Percentiles rank a stretch among this genome's conserved stretches.
These are phyloP conservation scores for Acidomyces sp. DNA, from an alignment of 495 filamentous ascomycete species.

Conservation along the genomic window DNA sequence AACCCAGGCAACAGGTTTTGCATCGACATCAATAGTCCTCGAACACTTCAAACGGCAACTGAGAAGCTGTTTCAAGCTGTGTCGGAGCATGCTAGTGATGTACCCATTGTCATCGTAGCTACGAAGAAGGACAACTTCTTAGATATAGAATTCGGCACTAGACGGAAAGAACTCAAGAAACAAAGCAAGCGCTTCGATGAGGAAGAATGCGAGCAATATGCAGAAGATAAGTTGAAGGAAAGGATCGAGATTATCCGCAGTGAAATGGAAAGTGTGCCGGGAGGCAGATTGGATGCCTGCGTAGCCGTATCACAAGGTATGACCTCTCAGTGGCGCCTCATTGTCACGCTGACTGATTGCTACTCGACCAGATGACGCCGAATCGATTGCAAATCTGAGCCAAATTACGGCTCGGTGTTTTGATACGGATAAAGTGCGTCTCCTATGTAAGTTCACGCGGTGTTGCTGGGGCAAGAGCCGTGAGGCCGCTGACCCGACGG, in stretches of 20 bases:
- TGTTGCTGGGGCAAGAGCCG: background rate
- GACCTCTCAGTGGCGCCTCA: background rate
- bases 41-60: slow-evolving; percentile 21
- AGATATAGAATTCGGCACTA: slow-evolving; percentile 14
- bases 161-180: slow-evolving; percentile 13
- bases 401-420: slow-evolving; percentile 16
- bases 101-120: slow-evolving; percentile 21
- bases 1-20: slow-evolving; percentile 22
- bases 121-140: slow-evolving; percentile 24
- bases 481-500: background rate
- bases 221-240: slow-evolving; percentile 16
- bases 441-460: slow-evolving; percentile 10
- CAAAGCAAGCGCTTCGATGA: slow-evolving; percentile 15
- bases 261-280: slow-evolving; percentile 19
- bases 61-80: slow-evolving; percentile 20
- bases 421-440: slow-evolving; percentile 20
- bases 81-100: slow-evolving; percentile 19
- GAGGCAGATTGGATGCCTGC: slow-evolving; percentile 20
- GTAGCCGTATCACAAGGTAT: slow-evolving; percentile 22
- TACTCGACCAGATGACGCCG: slow-evolving; percentile 11
- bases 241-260: slow-evolving; percentile 16
- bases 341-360: background rate
- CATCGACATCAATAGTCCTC: slow-evolving; percentile 23
- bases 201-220: slow-evolving; percentile 14
- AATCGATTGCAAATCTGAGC: slow-evolving; percentile 12